Evolutionary conservation across 73 alveolate species (phyloP), one percentile per base, ranked within the genome.

Genomic region (Paramecium sexaurelia): DNA sequence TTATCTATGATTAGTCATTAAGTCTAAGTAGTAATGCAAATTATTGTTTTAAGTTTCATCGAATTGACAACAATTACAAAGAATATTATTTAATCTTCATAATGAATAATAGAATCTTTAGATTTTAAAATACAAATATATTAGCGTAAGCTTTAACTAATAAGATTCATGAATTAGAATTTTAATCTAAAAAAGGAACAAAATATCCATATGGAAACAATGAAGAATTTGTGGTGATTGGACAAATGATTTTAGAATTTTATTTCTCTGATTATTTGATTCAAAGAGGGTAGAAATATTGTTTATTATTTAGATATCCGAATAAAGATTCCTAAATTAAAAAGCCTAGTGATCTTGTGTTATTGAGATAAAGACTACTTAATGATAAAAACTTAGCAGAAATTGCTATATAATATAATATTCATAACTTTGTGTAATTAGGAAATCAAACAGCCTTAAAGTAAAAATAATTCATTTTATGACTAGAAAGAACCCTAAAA

Each of bases 121-220:
- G 67, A 61, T 61, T 61, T 61, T 29, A 26, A 61, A 61, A 61
- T 32, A 61, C 83, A 13, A 61, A 61, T 32, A 61, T 61, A 13
- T 32, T 61, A 61, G 39, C 47, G 11, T 11, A 32, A 61, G 83
- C 83, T 10, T 61, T 61, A 32, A 61, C 83, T 15, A 61, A 61
- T 61, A 61, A 61, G 26, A 61, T 61, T 29, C 83, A 61, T 61
- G 83, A 61, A 29, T 29, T 61, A 61, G 83, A 61, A 29, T 61
- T 7, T 61, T 32, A 61, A 61, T 61, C 39, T 13, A 61, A 61
- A 61, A 61, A 61, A 29, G 43, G 43, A 11, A 61, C 8, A 1
- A 29, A 61, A 61, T 61, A 61, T 32, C 83, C 83, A 26, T 61
- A 26, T 61, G 83, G 83, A 32, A 61, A 61, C 11, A 61, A 61